Percentiles rank a stretch among this genome's conserved stretches.
Conservation (phyloP, 2,329 filamentous ascomycete genomes). For the Keithomyces neogunnii region DNA sequence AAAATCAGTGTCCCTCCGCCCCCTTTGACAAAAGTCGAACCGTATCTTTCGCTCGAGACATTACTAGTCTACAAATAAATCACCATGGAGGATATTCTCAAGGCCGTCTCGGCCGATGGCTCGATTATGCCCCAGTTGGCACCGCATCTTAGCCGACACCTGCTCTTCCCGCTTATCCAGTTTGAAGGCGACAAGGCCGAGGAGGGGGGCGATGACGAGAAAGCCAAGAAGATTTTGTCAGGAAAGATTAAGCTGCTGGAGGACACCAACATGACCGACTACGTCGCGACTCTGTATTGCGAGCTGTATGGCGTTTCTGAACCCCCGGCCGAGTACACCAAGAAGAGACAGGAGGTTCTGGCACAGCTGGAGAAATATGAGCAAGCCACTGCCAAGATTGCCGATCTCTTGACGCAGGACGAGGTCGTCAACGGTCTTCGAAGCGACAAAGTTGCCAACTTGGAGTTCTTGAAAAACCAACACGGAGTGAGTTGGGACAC, state of each 20-base stretch:
- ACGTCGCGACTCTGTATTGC: conserved; percentile 84
- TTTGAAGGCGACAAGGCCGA: conserved; percentile 78
- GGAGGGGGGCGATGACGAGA: conserved; percentile 53
- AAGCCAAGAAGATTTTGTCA: conserved; percentile 63
- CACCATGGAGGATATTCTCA: conserved; percentile 34
- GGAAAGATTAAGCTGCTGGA: conserved; percentile 92
- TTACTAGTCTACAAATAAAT: too few species aligned
- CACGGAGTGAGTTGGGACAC: conserved; percentile 59
- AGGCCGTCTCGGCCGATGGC: conserved; percentile 53
- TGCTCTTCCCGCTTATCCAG: conserved; percentile 94
- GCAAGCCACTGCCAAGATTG: conserved; percentile 82
- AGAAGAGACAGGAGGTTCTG: conserved; percentile 84
- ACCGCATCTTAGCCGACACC: conserved; percentile 85
- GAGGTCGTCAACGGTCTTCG: conserved; percentile 85
- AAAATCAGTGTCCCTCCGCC: background rate
- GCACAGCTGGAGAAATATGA: conserved; percentile 74
- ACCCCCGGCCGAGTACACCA: conserved; percentile 74
- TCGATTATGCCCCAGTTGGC: conserved; percentile 83
- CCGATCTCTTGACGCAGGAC: conserved; percentile 76
- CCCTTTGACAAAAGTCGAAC: conserved; percentile 3
- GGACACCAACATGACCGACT: conserved; percentile 98
- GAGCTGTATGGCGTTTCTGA: conserved; percentile 76
- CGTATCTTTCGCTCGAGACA: background rate
- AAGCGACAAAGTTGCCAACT: conserved; percentile 96
- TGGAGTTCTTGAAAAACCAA: conserved; percentile 95